These are phyloP conservation scores for Ogataea salicorniae DNA, from an alignment of 805 yeast genomes.

Conservation along the genomic window DNA sequence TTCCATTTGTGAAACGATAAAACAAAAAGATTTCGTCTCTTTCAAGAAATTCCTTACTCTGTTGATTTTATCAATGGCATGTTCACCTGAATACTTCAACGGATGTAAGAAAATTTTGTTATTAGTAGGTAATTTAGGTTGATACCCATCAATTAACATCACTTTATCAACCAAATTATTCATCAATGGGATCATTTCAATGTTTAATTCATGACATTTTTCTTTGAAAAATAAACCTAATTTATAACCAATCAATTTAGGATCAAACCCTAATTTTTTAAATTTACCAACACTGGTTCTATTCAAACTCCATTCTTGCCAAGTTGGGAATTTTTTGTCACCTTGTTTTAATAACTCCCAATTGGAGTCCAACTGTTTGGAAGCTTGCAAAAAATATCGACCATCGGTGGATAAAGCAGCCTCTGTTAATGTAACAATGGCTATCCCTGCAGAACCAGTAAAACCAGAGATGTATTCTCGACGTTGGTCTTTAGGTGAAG, in stretches of 20 bases:
- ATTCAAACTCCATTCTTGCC: slow-evolving; percentile 75
- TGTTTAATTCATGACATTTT: slow-evolving; percentile 30
- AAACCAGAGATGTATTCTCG: slow-evolving; percentile 81
- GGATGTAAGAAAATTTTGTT: slow-evolving; percentile 32
- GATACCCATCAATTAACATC: slow-evolving; percentile 44
- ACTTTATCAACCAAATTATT: slow-evolving; percentile 69
- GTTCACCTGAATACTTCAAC: slow-evolving; percentile 39
- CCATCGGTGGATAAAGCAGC: slow-evolving; percentile 93
- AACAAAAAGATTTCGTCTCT: slow-evolving; percentile 33
- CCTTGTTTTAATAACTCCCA: slow-evolving; percentile 86
- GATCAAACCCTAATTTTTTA: slow-evolving; percentile 75
- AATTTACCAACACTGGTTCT: slow-evolving; percentile 43
- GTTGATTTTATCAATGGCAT: slow-evolving; percentile 32
- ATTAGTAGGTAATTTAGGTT: slow-evolving; percentile 16
- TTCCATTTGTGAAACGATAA: slow-evolving; percentile 47
- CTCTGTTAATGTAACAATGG: slow-evolving; percentile 62
- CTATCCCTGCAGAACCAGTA: slow-evolving; percentile 91
- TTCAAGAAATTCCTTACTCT: slow-evolving; percentile 25
- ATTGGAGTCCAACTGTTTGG: slow-evolving; percentile 67
- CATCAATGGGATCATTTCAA: slow-evolving; percentile 46
- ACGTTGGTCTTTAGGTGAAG: slow-evolving; percentile 74
- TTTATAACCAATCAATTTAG: slow-evolving; percentile 56
- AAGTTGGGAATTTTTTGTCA: slow-evolving; percentile 57
- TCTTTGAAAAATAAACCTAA: slow-evolving; percentile 38
- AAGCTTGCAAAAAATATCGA: slow-evolving; percentile 88